Base-by-base conservation (phyloP, 2,329 filamentous ascomycete species). In the Fusarium sambucinum region DNA sequence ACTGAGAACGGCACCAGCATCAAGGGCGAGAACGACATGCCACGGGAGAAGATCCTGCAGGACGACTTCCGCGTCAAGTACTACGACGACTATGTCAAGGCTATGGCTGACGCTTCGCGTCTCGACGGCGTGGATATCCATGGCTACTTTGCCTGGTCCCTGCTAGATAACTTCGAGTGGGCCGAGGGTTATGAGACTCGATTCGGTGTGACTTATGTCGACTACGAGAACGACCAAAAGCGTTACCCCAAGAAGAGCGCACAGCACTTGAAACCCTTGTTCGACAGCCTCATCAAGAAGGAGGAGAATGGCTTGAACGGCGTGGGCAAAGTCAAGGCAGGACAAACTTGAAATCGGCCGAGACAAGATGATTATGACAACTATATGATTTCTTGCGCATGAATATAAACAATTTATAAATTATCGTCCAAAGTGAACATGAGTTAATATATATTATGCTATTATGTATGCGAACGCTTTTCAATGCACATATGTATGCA, bases 121-220 rank as follows among this genome's bases (percentile, higher is more conserved):
- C 80, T 89, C 72, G 92, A 96, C 74, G 90, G 90, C n/a, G 92
- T 94, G 48, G 86, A 95, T 73, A 90, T 95, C 55, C 85, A 86
- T 71, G 92, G 89, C 6, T 96, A 96, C 80, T 88, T 95, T 83
- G 93, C 91, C 17, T 97, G 93, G 93, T 93, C 90, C 77, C 85
- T 97, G 68, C 87, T 97, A 86, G 93, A 96, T 80, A 95, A 95
- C 82, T 95, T 95, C 74, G 92, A 95, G 80, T 95, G 92, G 92
- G 92, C 93, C n/a, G 93, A 96, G 77, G 93, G 93, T 13, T 97
- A 95, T 76, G 90, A 92, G 81, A 96, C 92, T 42, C 86, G 93
- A 40, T 96, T 96, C 74, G 93, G 93, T 27, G 92, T 94, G 58
- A 92, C 90, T 9, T 96, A 86, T 77, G 92, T 96, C 53, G 92